phyloP scores from a whole-genome alignment of 75 land plant species.

The Isoetes taiwanensis region DNA sequence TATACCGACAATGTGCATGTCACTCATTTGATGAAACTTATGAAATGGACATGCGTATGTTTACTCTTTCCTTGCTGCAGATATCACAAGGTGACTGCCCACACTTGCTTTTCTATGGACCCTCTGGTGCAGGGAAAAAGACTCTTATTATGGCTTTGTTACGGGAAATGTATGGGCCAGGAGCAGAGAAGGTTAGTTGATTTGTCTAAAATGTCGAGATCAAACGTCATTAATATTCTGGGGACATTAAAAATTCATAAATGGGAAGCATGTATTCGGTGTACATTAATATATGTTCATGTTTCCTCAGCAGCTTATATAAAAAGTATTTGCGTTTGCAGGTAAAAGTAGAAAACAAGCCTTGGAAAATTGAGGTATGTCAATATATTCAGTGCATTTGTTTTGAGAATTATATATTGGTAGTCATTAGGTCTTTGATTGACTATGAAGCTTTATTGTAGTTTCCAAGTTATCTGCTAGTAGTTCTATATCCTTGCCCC shows the following conservation, averaged over 20 bases:
- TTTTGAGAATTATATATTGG: not conserved
- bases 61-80: conserved; percentile 16
- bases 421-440: not conserved
- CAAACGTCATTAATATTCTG: not conserved
- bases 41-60: too few relatives aligned
- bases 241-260: not conserved
- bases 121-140: conserved; percentile 92
- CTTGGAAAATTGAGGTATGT: conserved; percentile 56
- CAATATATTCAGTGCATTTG: not conserved
- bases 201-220: not conserved
- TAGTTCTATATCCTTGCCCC: too few relatives aligned
- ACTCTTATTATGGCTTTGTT: conserved; percentile 92
- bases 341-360: conserved; percentile 65
- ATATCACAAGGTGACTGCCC: conserved; percentile 93
- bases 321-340: conserved; percentile 19
- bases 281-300: too few relatives aligned
- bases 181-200: conserved; percentile 67
- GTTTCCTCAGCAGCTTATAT: too few relatives aligned
- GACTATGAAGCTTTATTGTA: not conserved
- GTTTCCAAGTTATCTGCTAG: not conserved
- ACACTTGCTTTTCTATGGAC: conserved; percentile 94
- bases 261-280: too few relatives aligned
- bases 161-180: conserved; percentile 69
- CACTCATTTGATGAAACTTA: too few relatives aligned
- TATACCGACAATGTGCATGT: too few relatives aligned